Evolutionary conservation across 192 early-diverging fungal genomes (phyloP).

Genomic region (Dissophora globulifera): DNA sequence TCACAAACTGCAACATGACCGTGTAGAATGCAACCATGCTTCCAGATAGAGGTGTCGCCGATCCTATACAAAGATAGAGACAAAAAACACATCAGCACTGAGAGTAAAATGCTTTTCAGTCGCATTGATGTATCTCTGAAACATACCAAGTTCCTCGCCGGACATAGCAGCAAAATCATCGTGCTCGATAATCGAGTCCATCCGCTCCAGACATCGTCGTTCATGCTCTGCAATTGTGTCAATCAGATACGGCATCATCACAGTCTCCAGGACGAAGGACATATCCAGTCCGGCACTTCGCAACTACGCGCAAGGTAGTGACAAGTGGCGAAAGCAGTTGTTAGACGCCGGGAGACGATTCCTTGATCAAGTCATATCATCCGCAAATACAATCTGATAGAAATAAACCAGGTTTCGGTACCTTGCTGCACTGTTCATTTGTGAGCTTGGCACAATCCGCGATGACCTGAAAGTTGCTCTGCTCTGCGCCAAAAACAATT

Average conservation of each 20-base stretch:
- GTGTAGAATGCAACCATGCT: conserved; percentile 78
- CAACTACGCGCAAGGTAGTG: conserved; percentile 64
- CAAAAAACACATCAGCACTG: no score
- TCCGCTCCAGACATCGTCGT: conserved; percentile 64
- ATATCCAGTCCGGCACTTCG: conserved; percentile 88
- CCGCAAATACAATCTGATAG: neutral
- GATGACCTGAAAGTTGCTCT: conserved; percentile 81
- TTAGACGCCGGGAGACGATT: no score
- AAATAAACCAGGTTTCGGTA: conserved; percentile 29
- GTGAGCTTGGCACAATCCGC: conserved; percentile 85
- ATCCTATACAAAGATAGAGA: conserved; percentile 33
- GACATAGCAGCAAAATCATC: conserved; percentile 75
- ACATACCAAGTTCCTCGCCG: conserved; percentile 59
- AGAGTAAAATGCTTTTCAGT: no score
- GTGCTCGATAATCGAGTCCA: conserved; percentile 72
- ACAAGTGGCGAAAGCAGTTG: no score
- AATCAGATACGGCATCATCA: conserved; percentile 81
- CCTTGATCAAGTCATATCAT: no score
- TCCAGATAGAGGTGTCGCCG: conserved; percentile 64
- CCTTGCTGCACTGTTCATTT: conserved; percentile 79
- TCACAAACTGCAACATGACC: conserved; percentile 75
- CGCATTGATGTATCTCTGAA: no score
- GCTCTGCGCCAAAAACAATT: conserved; percentile 81
- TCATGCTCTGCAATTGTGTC: conserved; percentile 78
- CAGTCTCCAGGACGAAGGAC: conserved; percentile 82